Conservation (phyloP, 345 rosid species). For the Conringia planisiliqua region DNA sequence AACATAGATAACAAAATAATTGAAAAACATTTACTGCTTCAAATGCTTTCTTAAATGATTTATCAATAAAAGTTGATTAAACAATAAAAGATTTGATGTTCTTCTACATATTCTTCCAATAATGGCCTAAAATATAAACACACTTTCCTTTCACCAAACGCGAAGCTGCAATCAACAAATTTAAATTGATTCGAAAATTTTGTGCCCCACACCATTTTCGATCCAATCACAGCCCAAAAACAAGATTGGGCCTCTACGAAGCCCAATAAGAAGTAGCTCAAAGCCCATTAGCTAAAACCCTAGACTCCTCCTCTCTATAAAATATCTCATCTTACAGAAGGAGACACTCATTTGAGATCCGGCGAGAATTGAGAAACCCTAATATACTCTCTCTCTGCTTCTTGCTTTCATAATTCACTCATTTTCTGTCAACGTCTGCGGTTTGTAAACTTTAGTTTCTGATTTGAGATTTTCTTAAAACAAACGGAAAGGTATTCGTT, state of each 20-base stretch:
- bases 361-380: slow-evolving; percentile 21
- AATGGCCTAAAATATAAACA: not conserved
- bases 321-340: not conserved
- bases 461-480: not conserved
- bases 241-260: not conserved
- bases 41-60: no score
- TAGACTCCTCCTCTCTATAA: slow-evolving; percentile 1
- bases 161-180: not conserved
- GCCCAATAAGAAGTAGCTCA: not conserved
- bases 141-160: not conserved
- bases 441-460: not conserved
- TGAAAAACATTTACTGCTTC: no score
- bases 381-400: not conserved
- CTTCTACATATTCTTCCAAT: no score
- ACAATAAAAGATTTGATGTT: no score
- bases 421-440: not conserved
- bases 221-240: not conserved
- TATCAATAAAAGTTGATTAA: no score
- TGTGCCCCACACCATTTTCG: not conserved
- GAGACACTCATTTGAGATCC: not conserved
- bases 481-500: not conserved
- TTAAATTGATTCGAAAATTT: not conserved
- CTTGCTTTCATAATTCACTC: not conserved
- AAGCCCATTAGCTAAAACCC: slow-evolving; percentile 18
- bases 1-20: no score